These are phyloP conservation scores for Cercospora canescens DNA, from an alignment of 2,329 filamentous ascomycete species.

Conservation along the genomic window DNA sequence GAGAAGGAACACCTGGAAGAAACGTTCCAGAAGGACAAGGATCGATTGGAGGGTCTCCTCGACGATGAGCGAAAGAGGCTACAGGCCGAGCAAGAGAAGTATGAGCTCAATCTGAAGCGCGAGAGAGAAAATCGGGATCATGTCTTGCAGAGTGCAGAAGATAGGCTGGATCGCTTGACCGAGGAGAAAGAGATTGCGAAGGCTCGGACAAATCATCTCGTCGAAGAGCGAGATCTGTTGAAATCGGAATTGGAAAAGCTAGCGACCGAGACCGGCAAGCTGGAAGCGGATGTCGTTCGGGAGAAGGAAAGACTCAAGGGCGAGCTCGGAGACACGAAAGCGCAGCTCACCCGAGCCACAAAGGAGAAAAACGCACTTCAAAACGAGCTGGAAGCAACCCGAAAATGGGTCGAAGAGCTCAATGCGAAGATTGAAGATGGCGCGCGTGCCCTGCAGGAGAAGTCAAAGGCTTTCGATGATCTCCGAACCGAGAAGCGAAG, in stretches of 20 bases:
- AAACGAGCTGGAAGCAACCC: slow-evolving; percentile 15
- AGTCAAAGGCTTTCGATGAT: slow-evolving; percentile 13
- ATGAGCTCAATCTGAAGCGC: neutral
- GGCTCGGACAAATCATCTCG: slow-evolving; percentile 12
- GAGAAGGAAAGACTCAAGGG: slow-evolving; percentile 10
- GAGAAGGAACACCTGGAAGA: slow-evolving; percentile 7
- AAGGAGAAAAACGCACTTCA: slow-evolving; percentile 20
- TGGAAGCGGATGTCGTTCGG: slow-evolving; percentile 7
- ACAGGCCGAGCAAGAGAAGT: neutral
- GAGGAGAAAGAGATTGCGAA: slow-evolving; percentile 20
- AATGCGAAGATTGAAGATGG: slow-evolving; percentile 18
- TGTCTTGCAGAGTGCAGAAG: slow-evolving; percentile 1
- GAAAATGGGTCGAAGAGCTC: slow-evolving; percentile 18
- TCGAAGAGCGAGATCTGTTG: slow-evolving; percentile 5
- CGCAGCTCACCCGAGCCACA: slow-evolving; percentile 8
- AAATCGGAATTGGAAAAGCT: neutral
- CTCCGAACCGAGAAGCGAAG: slow-evolving; percentile 15
- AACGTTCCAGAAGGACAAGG: neutral
- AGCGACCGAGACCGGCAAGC: slow-evolving; percentile 2
- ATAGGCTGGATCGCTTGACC: slow-evolving; percentile 17
- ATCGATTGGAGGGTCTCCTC: slow-evolving; percentile 15
- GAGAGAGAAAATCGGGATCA: slow-evolving; percentile 4
- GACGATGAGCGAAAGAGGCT: slow-evolving; percentile 13
- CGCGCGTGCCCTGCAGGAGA: slow-evolving; percentile 14
- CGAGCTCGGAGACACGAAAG: slow-evolving; percentile 7